phyloP scores from a whole-genome alignment of 441 rosid species.

The Codiaeum variegatum region DNA sequence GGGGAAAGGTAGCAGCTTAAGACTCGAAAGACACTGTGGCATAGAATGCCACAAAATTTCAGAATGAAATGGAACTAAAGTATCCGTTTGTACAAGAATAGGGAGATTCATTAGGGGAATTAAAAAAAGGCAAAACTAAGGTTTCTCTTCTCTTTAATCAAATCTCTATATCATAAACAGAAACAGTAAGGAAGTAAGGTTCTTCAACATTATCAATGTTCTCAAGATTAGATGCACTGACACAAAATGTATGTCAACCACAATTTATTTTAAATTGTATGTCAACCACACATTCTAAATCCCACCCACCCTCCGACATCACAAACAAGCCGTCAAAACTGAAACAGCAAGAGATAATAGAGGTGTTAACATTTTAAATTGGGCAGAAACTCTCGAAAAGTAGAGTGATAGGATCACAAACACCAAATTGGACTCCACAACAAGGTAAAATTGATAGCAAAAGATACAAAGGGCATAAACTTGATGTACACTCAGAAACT shows the following conservation, averaged over 20 bases:
- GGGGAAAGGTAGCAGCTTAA: too few species aligned
- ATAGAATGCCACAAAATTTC: slow-evolving; percentile 11
- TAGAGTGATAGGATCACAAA: not conserved
- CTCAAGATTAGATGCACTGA: not conserved
- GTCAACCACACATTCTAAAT: too few species aligned
- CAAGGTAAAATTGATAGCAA: not conserved
- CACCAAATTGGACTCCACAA: not conserved
- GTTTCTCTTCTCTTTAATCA: slow-evolving; percentile 65
- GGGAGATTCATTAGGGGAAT: slow-evolving; percentile 50
- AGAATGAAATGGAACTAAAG: slow-evolving; percentile 26
- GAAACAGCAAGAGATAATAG: too few species aligned
- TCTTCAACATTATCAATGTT: not conserved
- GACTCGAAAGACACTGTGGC: too few species aligned
- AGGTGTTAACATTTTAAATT: not conserved
- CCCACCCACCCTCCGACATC: too few species aligned
- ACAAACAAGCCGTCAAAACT: too few species aligned
- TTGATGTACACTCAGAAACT: not conserved
- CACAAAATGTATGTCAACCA: not conserved
- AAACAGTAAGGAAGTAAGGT: not conserved
- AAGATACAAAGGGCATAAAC: not conserved
- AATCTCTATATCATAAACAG: slow-evolving; percentile 39
- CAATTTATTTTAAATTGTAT: too few species aligned
- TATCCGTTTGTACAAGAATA: slow-evolving; percentile 32
- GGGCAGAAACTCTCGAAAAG: not conserved
- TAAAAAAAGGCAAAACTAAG: slow-evolving; percentile 55